phyloP scores from a whole-genome alignment of 108 stramenopile species.

The Asterionellopsis glacialis region DNA sequence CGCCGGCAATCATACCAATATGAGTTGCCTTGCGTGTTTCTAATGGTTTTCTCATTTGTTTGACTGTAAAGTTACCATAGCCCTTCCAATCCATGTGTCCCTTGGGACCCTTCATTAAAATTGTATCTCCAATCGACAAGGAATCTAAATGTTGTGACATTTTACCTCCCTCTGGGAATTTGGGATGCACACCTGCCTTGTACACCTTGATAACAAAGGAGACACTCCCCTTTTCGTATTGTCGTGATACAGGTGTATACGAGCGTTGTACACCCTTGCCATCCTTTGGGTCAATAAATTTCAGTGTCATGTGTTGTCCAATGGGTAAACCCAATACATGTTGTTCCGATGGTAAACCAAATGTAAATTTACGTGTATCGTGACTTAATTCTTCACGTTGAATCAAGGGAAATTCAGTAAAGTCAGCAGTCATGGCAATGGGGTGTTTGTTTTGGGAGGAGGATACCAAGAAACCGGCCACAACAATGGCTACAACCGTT shows the following conservation, averaged over 20 bases:
- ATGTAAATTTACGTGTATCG: slow-evolving; percentile 92
- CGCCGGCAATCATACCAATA: slow-evolving; percentile 96
- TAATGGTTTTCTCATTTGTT: slow-evolving; percentile 63
- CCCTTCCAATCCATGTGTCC: slow-evolving; percentile 78
- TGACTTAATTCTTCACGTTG: slow-evolving; percentile 83
- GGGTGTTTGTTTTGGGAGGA: background rate
- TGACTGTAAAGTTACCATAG: slow-evolving; percentile 64
- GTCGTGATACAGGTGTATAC: slow-evolving; percentile 89
- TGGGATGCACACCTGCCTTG: slow-evolving; percentile 80
- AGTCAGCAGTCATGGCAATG: slow-evolving; percentile 22
- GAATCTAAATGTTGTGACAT: slow-evolving; percentile 95
- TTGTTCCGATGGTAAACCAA: slow-evolving; percentile 64
- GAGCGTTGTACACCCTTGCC: slow-evolving; percentile 66
- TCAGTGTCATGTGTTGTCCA: slow-evolving; percentile 94
- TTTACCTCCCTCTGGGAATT: slow-evolving; percentile 95
- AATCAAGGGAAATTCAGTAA: slow-evolving; percentile 64
- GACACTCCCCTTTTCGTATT: slow-evolving; percentile 72
- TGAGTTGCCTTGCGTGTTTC: slow-evolving; percentile 50
- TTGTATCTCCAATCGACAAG: slow-evolving; percentile 83
- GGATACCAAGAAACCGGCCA: no score
- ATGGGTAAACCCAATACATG: slow-evolving; percentile 88
- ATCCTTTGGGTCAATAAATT: slow-evolving; percentile 74
- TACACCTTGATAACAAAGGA: slow-evolving; percentile 95
- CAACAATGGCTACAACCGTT: no score
- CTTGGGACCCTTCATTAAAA: slow-evolving; percentile 85